Evolutionary conservation across 2,329 filamentous ascomycete species (phyloP), one percentile per base, ranked within the genome.

Genomic region (Cladosporium colombiae): DNA sequence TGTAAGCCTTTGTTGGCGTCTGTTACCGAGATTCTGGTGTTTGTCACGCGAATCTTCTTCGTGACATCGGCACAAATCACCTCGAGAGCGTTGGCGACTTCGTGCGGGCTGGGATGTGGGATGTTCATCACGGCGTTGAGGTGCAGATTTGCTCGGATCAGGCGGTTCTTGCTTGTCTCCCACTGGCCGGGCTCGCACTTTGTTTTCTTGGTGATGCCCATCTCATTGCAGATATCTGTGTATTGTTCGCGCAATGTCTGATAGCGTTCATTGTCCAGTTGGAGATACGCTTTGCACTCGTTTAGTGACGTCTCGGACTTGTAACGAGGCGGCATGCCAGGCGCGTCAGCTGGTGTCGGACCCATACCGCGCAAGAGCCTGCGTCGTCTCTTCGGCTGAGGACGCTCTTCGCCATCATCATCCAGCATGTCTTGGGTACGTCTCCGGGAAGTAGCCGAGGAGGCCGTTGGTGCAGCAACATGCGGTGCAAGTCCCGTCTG

Each of bases 221-320:
- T 81, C 64, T 88, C 85, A 68, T 87, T 83, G 73, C 91, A 94
- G 16, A 95, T 91, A 11, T 79, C 79, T 70, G 89, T 85, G 69
- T 93, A 95, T 31, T 85, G 84, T 58, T 87, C 82, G 33, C 91
- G 85, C 18, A 92, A 77, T 66, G 86, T 79, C 35, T 83, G 83
- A 75, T 95, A 95, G 50, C 85, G 79, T 1, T 82, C 77, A 58
- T 84, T 85, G 72, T 90, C 86, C 37, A 96, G 81, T 44, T 80
- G 81, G 31, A 96, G 81, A 66, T 88, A 89, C 14, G 83, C 83
- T 73, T 92, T 91, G 73, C 89, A 89, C 77, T 94, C 90, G 69
- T 91, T 89, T 66, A 95, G 85, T 0, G 91, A 93, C 14, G 90
- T 93, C 76, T 95, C 91, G 0, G 91, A 94, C 0, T 90, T 90